Percentiles rank a stretch among this genome's conserved stretches.
phyloP scores from a whole-genome alignment of 1,139 yeast genomes.

The Yamadazyma buinensis region DNA sequence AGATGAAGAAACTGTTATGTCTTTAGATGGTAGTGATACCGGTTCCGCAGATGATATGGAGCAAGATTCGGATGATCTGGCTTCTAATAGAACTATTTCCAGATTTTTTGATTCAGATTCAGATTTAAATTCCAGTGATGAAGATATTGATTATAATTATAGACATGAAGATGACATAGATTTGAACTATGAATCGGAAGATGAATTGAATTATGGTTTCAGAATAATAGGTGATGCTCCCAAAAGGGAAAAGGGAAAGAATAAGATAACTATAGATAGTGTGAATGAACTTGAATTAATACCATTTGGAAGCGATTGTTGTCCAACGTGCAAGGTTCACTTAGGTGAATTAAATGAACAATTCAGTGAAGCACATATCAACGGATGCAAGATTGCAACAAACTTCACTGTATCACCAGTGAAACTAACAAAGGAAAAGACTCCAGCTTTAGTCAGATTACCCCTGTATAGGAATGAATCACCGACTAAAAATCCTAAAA shows the following conservation, averaged over 20 bases:
- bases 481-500: slow-evolving; percentile 12
- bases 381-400: slow-evolving; percentile 8
- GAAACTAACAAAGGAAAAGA: slow-evolving; percentile 5
- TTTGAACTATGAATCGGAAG: slow-evolving; percentile 11
- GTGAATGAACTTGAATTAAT: slow-evolving; percentile 9
- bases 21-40: no score
- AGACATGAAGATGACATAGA: slow-evolving; percentile 12
- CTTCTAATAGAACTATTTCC: no score
- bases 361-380: slow-evolving; percentile 9
- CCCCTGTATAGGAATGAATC: slow-evolving; percentile 15
- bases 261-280: slow-evolving; percentile 9
- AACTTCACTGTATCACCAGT: slow-evolving; percentile 6
- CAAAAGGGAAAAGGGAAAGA: slow-evolving; percentile 1
- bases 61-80: no score
- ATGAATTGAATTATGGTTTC: slow-evolving; percentile 13
- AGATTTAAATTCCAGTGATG: slow-evolving; percentile 7
- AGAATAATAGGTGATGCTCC: slow-evolving; percentile 11
- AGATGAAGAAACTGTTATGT: no score
- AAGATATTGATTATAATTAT: slow-evolving; percentile 11
- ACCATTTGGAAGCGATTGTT: slow-evolving; percentile 4
- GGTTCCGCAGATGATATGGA: no score
- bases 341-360: slow-evolving; percentile 9
- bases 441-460: slow-evolving; percentile 8
- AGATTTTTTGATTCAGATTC: slow-evolving; percentile 14
- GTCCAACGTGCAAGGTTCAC: slow-evolving; percentile 18